Evolutionary conservation across 768 basidiomycete species (phyloP).

Genomic region (Baorangia bicolor): DNA sequence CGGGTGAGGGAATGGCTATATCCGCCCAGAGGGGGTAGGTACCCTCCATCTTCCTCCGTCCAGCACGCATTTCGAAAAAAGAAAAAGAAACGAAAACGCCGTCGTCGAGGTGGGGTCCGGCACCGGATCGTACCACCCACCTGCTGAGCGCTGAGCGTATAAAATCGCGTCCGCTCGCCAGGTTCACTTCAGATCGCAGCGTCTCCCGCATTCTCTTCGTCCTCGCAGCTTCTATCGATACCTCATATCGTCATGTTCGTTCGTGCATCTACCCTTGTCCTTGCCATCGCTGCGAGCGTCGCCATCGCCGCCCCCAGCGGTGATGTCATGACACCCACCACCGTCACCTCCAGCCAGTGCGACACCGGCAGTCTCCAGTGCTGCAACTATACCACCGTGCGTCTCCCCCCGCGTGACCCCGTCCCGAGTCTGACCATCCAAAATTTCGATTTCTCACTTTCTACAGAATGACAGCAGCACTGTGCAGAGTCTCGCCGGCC

Average conservation of each 20-base stretch:
- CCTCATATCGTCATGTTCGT: conserved; percentile 12
- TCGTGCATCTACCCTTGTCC: conserved; percentile 6
- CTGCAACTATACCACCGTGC: neutral
- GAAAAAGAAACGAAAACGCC: conserved; percentile 17
- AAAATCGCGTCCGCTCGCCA: conserved; percentile 1
- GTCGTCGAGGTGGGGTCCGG: neutral
- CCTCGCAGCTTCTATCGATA: neutral
- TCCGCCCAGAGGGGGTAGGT: neutral
- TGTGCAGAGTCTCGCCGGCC: fast-evolving
- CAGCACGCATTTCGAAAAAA: conserved; percentile 8
- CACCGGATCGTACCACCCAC: conserved; percentile 8
- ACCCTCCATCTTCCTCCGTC: neutral
- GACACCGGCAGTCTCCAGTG: conserved; percentile 7
- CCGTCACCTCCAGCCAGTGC: conserved; percentile 7
- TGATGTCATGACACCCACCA: neutral
- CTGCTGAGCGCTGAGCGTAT: conserved; percentile 8
- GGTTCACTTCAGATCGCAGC: neutral
- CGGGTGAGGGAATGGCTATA: conserved; percentile 15
- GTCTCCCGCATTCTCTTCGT: neutral
- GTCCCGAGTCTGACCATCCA: neutral
- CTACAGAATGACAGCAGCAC: neutral
- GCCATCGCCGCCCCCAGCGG: neutral
- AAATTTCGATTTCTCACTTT: too few species aligned
- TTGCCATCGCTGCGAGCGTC: conserved; percentile 11
- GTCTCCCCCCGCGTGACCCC: neutral